Conservation (phyloP, 1,139 yeast genomes). For the Kodamaea ohmeri region DNA sequence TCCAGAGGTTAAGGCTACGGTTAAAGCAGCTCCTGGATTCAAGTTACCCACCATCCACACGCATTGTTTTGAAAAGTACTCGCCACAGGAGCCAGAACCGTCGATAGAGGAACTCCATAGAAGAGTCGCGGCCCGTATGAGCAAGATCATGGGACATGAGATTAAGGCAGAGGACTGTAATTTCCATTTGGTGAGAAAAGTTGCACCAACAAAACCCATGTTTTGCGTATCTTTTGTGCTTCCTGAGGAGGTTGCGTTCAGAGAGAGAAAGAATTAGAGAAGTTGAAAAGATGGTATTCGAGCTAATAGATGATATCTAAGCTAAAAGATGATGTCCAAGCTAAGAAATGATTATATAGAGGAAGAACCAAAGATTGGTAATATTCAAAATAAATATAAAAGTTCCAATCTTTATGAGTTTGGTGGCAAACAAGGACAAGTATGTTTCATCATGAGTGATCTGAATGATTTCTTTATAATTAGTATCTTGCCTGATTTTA, state of each 20-base stretch:
- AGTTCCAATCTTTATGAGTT: too few species aligned
- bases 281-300: not conserved
- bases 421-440: too few species aligned
- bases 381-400: too few species aligned
- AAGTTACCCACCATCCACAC: conserved; percentile 76
- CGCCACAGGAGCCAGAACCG: conserved; percentile 70
- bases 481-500: too few species aligned
- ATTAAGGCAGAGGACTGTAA: conserved; percentile 46
- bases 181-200: conserved; percentile 86
- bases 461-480: too few species aligned
- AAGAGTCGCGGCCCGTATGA: conserved; percentile 61
- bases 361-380: too few species aligned
- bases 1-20: conserved; percentile 32
- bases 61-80: conserved; percentile 89
- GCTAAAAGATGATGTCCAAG: too few species aligned
- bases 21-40: conserved; percentile 40
- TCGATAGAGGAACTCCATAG: conserved; percentile 58
- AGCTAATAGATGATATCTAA: not conserved
- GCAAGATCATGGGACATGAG: conserved; percentile 49
- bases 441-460: too few species aligned
- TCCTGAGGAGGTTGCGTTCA: conserved; percentile 77
- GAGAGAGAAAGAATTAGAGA: conserved; percentile 10
- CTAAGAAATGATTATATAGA: too few species aligned
- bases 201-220: conserved; percentile 97
- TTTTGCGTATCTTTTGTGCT: conserved; percentile 78